These are phyloP conservation scores for Curvularia sp. DNA, from an alignment of 2,329 filamentous ascomycete species.

Conservation along the genomic window DNA sequence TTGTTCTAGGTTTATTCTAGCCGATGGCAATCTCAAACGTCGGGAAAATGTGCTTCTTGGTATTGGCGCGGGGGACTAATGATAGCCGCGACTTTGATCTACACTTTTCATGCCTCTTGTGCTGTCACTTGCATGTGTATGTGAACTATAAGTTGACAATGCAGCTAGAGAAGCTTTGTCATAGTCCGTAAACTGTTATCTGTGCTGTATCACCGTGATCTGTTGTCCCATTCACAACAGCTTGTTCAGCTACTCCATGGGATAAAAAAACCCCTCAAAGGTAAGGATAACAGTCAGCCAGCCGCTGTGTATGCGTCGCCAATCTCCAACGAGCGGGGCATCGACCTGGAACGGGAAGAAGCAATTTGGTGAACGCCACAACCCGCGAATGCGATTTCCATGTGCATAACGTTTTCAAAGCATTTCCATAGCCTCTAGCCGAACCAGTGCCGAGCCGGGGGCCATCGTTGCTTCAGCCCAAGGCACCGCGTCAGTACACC, in stretches of 20 bases:
- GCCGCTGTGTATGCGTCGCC: slow-evolving; percentile 5
- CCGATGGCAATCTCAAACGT: slow-evolving; percentile 3
- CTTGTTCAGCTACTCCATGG: background rate
- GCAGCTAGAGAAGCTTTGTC: slow-evolving; percentile 1
- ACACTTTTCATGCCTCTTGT: slow-evolving; percentile 8
- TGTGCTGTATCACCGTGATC: background rate
- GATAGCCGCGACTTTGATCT: slow-evolving; percentile 8
- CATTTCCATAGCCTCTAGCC: slow-evolving; percentile 3
- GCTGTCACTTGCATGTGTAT: slow-evolving; percentile 14
- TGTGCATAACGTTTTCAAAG: slow-evolving; percentile 1
- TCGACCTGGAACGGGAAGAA: slow-evolving; percentile 12
- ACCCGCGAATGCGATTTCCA: slow-evolving; percentile 7
- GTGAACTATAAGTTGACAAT: slow-evolving; percentile 10
- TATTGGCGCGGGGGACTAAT: slow-evolving; percentile 11
- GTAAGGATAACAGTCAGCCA: background rate
- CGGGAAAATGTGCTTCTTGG: slow-evolving; percentile 8
- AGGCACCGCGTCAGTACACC: slow-evolving; percentile 5
- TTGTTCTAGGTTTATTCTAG: slow-evolving; percentile 11
- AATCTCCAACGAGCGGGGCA: slow-evolving; percentile 8
- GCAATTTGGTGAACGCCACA: slow-evolving; percentile 12
- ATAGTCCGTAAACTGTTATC: background rate
- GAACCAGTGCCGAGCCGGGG: slow-evolving; percentile 1
- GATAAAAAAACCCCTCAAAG: background rate
- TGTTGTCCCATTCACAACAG: background rate
- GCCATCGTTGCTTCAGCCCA: background rate